Percentiles rank a stretch among this genome's conserved stretches.
Conservation (phyloP, 352 stramenopile species). For the Pseudoperonospora humuli region DNA sequence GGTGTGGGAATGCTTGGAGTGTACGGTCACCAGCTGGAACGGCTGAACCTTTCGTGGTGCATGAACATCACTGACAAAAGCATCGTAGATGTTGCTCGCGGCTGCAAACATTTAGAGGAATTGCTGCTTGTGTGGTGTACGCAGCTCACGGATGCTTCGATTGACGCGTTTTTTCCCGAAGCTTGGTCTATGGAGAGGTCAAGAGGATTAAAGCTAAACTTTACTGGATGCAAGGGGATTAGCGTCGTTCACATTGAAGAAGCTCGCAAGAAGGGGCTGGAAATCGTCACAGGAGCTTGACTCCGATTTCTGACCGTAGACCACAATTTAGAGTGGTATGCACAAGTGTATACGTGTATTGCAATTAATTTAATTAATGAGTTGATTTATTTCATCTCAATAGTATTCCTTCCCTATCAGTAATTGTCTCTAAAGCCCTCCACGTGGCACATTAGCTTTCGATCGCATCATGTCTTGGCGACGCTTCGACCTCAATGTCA, state of each 20-base stretch:
- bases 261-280: conserved; percentile 26
- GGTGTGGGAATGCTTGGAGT: conserved; percentile 45
- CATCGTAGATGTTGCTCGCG: conserved; percentile 53
- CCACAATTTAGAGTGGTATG: no score
- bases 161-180: conserved; percentile 44
- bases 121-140: conserved; percentile 77
- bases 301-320: no score
- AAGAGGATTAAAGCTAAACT: conserved; percentile 34
- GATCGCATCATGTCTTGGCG: conserved; percentile 43
- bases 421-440: not conserved
- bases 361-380: conserved; percentile 20
- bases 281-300: conserved; percentile 15
- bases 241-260: conserved; percentile 25
- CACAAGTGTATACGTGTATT: conserved; percentile 8
- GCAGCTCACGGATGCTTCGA: conserved; percentile 64
- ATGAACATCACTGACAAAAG: conserved; percentile 87
- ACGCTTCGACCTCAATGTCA: conserved; percentile 83
- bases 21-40: conserved; percentile 49
- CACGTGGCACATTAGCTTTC: conserved; percentile 20
- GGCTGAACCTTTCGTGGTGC: conserved; percentile 79
- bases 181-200: conserved; percentile 3
- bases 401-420: not conserved
- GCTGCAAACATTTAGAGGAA: conserved; percentile 52
- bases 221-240: conserved; percentile 70
- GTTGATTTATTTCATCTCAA: not conserved